These are phyloP conservation scores for Thelephora terrestris DNA, from an alignment of 1,284 basidiomycete species.

Conservation along the genomic window DNA sequence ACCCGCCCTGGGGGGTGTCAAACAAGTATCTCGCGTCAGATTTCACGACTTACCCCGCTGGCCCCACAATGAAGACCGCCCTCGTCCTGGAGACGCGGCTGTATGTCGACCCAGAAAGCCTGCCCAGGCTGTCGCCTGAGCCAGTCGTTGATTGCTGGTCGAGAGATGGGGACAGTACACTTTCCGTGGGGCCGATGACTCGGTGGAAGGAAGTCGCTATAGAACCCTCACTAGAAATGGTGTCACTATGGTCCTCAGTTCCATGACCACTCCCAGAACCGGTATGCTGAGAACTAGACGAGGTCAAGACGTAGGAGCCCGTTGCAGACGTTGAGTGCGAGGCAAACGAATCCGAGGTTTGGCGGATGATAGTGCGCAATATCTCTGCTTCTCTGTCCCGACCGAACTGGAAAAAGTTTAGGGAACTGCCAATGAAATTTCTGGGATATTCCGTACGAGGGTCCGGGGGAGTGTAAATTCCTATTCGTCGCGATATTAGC, in stretches of 20 bases:
- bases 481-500: constrained; percentile 19
- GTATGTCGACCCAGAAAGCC: constrained; percentile 32
- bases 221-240: constrained; percentile 22
- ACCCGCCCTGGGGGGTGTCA: constrained; percentile 36
- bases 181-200: too few species aligned
- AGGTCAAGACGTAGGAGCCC: constrained; percentile 28
- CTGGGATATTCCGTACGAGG: constrained; percentile 31
- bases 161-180: constrained; percentile 9
- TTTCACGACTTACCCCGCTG: constrained; percentile 39
- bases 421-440: constrained; percentile 4
- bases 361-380: constrained; percentile 54
- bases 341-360: constrained; percentile 44
- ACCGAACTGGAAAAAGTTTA: constrained; percentile 38
- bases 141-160: constrained; percentile 5
- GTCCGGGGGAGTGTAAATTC: constrained; percentile 60
- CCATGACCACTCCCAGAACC: constrained; percentile 18
- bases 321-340: too few species aligned
- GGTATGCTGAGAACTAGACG: constrained; percentile 25
- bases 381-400: constrained; percentile 58
- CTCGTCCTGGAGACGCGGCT: constrained; percentile 39
- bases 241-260: constrained; percentile 34
- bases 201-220: constrained; percentile 3
- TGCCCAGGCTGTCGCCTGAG: constrained; percentile 29
- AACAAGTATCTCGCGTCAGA: neutral
- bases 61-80: constrained; percentile 50